Base-by-base conservation (phyloP, 1,139 yeast genomes). In the Taphrina pruni region DNA sequence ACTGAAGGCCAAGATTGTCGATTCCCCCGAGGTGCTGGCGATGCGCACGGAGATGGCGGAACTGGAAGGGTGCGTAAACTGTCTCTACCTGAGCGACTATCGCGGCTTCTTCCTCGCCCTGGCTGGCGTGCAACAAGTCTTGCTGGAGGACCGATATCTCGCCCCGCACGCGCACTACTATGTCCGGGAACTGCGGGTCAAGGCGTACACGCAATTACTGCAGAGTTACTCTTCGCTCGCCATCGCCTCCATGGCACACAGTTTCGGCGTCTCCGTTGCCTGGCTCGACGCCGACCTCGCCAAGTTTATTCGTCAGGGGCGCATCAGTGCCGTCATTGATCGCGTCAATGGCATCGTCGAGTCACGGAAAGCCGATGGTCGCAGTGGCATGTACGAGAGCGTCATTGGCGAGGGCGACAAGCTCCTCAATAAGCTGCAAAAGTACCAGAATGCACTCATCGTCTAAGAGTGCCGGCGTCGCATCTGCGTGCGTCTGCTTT, bases 351-450 rank as follows among this genome's bases (percentile, higher is more conserved):
- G 98, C 21, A 91, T 94, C 72, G 90, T 95, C 73, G 96, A 91
- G 78, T 95, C 99, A 39, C 94, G 92, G 79, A 85, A 98, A 75
- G 97, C 97, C 2, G 99, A 94, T 78, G 92, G 89, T 79, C 94
- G 95, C 81, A 94, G 95, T 77, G 90, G 90, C 70, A 98, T 94
- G 79, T 95, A 93, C 79, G 97, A 92, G 77, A 81, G 83, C 73
- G 84, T 95, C 76, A 88, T 95, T 76, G 91, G 90, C 78, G 96
- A 89, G 78, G 99, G 99, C 72, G 99, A 95, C 78, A 87, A 88
- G 14, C 83, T 95, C 75, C 86, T 95, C 79, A 94, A 99, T 41
- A 94, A 94, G 79, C 84, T 95, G 76, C 99, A 95, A 78, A 94
- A 93, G 79, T 94, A 94, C 76, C 97, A 97, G 64, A 97, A 98